These are phyloP conservation scores for Santalum album DNA, from an alignment of 164 flowering plant species.

Conservation along the genomic window DNA sequence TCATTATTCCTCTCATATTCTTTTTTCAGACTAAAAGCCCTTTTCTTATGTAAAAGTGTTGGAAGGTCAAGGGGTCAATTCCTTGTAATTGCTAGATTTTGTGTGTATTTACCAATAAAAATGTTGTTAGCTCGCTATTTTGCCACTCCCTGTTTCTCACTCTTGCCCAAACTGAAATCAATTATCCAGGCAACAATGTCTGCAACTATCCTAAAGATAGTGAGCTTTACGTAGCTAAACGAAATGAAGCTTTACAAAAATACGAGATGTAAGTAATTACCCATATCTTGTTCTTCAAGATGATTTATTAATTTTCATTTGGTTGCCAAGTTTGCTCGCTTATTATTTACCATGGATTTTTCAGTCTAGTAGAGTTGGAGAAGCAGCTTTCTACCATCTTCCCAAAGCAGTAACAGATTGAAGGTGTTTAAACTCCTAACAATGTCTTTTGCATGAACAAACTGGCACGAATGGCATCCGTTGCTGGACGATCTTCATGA, in stretches of 20 bases:
- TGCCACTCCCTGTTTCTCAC: background rate
- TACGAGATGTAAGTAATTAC: constrained; percentile 56
- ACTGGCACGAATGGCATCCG: too few relatives aligned
- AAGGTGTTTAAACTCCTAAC: background rate
- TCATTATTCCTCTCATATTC: too few relatives aligned
- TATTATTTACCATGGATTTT: background rate
- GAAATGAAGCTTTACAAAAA: constrained; percentile 54
- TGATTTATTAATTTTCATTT: too few relatives aligned
- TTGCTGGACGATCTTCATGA: too few relatives aligned
- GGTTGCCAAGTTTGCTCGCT: too few relatives aligned
- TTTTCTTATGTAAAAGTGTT: too few relatives aligned
- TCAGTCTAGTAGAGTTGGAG: constrained; percentile 62
- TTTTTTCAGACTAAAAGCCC: too few relatives aligned
- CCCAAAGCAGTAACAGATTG: constrained; percentile 14
- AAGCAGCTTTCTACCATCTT: constrained; percentile 35
- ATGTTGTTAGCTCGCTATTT: background rate
- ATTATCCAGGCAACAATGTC: constrained; percentile 28
- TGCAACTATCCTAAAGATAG: constrained; percentile 41
- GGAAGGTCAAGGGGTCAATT: too few relatives aligned
- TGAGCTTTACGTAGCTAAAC: constrained; percentile 44
- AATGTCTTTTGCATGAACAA: too few relatives aligned
- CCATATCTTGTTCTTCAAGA: background rate
- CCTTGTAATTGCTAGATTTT: too few relatives aligned
- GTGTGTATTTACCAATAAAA: too few relatives aligned
- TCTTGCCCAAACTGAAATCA: background rate